phyloP scores from a whole-genome alignment of 2,329 filamentous ascomycete genomes.

The Stagonosporopsis cucurbitacearum region DNA sequence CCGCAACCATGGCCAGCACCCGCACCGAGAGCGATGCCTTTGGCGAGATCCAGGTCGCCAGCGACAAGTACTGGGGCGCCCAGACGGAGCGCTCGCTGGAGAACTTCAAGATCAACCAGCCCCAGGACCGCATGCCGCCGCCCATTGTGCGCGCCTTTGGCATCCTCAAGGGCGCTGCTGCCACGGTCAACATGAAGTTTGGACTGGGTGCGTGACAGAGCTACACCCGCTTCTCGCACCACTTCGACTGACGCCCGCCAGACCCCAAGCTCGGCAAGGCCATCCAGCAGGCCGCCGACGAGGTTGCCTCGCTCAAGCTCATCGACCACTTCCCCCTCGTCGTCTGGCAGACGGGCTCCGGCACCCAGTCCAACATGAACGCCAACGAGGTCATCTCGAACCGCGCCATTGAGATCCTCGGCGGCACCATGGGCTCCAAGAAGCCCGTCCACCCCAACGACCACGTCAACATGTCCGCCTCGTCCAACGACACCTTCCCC shows the following conservation, averaged over 20 bases:
- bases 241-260: conserved; percentile 47
- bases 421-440: conserved; percentile 92
- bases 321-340: conserved; percentile 97
- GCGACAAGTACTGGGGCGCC: conserved; percentile 97
- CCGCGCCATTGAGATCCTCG: conserved; percentile 96
- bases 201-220: conserved; percentile 72
- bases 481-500: conserved; percentile 98
- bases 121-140: conserved; percentile 96
- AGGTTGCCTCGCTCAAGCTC: conserved; percentile 93
- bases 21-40: conserved; percentile 97
- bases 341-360: conserved; percentile 98
- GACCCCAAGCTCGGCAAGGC: conserved; percentile 89
- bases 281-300: conserved; percentile 91
- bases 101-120: conserved; percentile 99
- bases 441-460: conserved; percentile 99
- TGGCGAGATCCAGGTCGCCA: conserved; percentile 90
- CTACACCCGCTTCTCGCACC: background rate
- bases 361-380: conserved; percentile 99
- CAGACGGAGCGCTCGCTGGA: conserved; percentile 95
- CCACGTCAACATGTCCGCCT: conserved; percentile 99
- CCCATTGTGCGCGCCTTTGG: conserved; percentile 93
- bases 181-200: conserved; percentile 92
- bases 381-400: conserved; percentile 99
- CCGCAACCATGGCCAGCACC: conserved; percentile 55
- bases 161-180: conserved; percentile 95